These are phyloP conservation scores for Termitomyces eurrhizus DNA, from an alignment of 768 basidiomycete species.

Conservation along the genomic window DNA sequence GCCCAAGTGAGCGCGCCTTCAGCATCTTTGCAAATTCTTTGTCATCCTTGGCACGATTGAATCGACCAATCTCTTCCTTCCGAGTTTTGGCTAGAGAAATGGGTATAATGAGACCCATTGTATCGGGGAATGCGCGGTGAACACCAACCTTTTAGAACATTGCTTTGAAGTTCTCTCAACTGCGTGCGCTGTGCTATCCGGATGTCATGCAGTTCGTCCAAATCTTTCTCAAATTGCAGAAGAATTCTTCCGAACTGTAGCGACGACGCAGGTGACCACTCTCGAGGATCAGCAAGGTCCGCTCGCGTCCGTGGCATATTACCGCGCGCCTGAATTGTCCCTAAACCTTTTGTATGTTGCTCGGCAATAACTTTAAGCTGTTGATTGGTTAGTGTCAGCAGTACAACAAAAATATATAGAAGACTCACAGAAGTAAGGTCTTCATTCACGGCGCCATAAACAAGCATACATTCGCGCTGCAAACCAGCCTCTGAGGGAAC, in stretches of 20 bases:
- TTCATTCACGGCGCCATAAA: constrained; percentile 41
- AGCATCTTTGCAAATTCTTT: constrained; percentile 75
- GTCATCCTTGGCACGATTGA: constrained; percentile 74
- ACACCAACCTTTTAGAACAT: constrained; percentile 58
- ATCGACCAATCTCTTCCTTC: constrained; percentile 78
- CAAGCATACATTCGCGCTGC: constrained; percentile 56
- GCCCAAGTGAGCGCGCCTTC: constrained; percentile 73
- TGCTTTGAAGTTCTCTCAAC: constrained; percentile 57
- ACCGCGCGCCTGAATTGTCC: constrained; percentile 30
- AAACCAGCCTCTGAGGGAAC: constrained; percentile 53
- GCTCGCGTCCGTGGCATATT: constrained; percentile 35
- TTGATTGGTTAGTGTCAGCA: background rate
- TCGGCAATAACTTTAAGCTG: constrained; percentile 45
- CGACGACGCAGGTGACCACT: constrained; percentile 55
- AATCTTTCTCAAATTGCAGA: constrained; percentile 46
- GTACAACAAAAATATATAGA: background rate
- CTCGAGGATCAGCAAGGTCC: constrained; percentile 43
- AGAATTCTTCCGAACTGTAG: constrained; percentile 48
- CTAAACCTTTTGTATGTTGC: constrained; percentile 28
- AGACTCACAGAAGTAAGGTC: constrained; percentile 60
- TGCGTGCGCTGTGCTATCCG: constrained; percentile 26
- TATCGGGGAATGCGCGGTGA: background rate
- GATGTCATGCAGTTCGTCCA: constrained; percentile 37
- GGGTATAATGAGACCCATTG: constrained; percentile 4
- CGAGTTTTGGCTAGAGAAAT: constrained; percentile 64